Percentiles rank a stretch among this genome's conserved stretches.
Conservation (phyloP, 495 filamentous ascomycete species). For the Aspergillus hancockii region DNA sequence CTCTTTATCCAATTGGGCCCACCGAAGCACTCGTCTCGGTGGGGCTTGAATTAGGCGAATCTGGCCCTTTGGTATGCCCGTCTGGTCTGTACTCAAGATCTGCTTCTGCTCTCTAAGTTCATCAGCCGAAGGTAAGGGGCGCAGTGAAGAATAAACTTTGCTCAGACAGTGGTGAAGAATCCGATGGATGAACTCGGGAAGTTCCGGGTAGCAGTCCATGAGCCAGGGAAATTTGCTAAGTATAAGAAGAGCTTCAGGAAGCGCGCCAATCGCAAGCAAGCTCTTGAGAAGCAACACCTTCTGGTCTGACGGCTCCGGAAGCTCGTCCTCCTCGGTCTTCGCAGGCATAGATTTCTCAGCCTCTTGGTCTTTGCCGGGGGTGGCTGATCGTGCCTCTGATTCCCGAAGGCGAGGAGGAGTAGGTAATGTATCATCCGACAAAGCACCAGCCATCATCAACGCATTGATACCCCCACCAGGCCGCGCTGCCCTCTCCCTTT, state of each 20-base stretch:
- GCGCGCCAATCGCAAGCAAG: constrained; percentile 84
- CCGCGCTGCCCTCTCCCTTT: constrained; percentile 66
- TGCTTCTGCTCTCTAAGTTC: constrained; percentile 49
- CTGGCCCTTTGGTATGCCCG: constrained; percentile 63
- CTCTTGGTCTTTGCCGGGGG: constrained; percentile 53
- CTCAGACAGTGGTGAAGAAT: constrained; percentile 78
- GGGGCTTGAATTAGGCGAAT: constrained; percentile 57
- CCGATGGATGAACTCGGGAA: constrained; percentile 76
- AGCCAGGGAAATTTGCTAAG: constrained; percentile 91
- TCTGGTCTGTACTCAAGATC: constrained; percentile 60
- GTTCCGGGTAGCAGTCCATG: constrained; percentile 76
- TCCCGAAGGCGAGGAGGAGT: constrained; percentile 47
- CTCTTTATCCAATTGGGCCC: constrained; percentile 75
- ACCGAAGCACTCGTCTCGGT: constrained; percentile 64
- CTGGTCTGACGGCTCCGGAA: constrained; percentile 85
- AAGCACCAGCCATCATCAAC: constrained; percentile 82
- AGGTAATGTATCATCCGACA: constrained; percentile 79
- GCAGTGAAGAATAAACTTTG: constrained; percentile 60
- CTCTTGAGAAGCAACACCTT: constrained; percentile 83
- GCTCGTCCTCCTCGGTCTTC: constrained; percentile 56
- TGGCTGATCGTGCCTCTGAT: constrained; percentile 42
- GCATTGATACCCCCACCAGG: constrained; percentile 75
- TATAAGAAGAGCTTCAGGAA: constrained; percentile 91
- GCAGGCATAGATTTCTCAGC: constrained; percentile 46
- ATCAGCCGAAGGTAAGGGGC: constrained; percentile 43